Percentiles rank a stretch among this genome's conserved stretches.
Evolutionary conservation across 2,329 filamentous ascomycete species (phyloP).

Genomic region (Cryoendolithus antarcticus): DNA sequence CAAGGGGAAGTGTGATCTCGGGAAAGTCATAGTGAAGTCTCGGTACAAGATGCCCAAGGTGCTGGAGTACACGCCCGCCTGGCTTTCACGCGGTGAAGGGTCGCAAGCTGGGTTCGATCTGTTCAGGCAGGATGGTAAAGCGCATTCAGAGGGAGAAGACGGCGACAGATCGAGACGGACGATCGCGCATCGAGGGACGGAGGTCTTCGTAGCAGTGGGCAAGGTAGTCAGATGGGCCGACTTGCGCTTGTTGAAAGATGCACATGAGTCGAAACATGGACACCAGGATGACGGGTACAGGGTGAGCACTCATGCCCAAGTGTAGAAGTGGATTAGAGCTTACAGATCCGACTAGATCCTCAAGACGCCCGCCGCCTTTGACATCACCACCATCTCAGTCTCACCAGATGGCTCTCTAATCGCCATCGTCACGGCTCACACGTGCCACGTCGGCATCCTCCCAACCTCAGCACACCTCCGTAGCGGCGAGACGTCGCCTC

Average conservation of each 20-base stretch:
- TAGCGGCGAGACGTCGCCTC: constrained; percentile 51
- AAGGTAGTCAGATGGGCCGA: constrained; percentile 90
- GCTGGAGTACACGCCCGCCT: constrained; percentile 72
- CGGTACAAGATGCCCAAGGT: constrained; percentile 63
- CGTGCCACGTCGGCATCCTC: constrained; percentile 74
- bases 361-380: constrained; percentile 63
- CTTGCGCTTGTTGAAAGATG: constrained; percentile 63
- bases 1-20: too few species aligned
- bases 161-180: constrained; percentile 40
- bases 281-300: constrained; percentile 9
- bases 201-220: constrained; percentile 79
- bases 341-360: constrained; percentile 46
- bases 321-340: background rate
- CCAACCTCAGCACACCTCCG: constrained; percentile 69
- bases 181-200: constrained; percentile 69
- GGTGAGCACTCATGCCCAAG: constrained; percentile 4
- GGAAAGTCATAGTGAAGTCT: background rate
- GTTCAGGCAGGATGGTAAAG: constrained; percentile 41
- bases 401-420: constrained; percentile 74
- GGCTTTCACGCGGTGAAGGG: constrained; percentile 51
- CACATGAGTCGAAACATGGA: constrained; percentile 6
- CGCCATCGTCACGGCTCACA: constrained; percentile 76
- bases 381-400: constrained; percentile 73
- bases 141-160: constrained; percentile 4
- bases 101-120: constrained; percentile 66